Evolutionary conservation across 306 rosid genomes (phyloP).

Genomic region (Glycine tomentella): DNA sequence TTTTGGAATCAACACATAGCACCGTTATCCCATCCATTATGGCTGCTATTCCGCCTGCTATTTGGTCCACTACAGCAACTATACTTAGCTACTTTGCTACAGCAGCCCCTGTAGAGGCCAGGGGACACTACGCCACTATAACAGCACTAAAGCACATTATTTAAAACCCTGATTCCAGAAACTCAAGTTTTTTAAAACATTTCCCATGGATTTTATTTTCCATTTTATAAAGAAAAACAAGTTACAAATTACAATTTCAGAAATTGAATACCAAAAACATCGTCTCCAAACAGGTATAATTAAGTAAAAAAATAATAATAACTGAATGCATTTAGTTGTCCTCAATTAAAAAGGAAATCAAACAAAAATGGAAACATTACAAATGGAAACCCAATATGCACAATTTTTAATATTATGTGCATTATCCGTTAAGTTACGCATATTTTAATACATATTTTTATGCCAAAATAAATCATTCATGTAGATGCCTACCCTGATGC

Average conservation of each 20-base stretch:
- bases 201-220: slow-evolving; percentile 1
- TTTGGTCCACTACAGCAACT: neutral
- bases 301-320: neutral
- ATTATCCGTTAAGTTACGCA: neutral
- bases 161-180: slow-evolving; percentile 16
- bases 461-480: slow-evolving; percentile 36
- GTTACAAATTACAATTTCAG: too few species aligned
- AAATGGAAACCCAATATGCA: slow-evolving; percentile 31
- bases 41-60: neutral
- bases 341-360: slow-evolving; percentile 10
- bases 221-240: neutral
- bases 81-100: neutral
- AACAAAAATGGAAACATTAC: slow-evolving; percentile 26
- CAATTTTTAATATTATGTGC: neutral
- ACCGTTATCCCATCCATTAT: neutral
- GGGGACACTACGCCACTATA: neutral
- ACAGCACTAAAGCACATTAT: neutral
- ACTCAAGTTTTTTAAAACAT: slow-evolving; percentile 14
- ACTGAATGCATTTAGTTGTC: slow-evolving; percentile 9
- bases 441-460: slow-evolving; percentile 18
- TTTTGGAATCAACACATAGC: neutral
- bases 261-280: slow-evolving; percentile 9
- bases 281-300: slow-evolving; percentile 11
- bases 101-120: neutral
- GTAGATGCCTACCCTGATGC: slow-evolving; percentile 84